Base-by-base conservation (phyloP, 1,284 basidiomycete genomes). In the Melampsora americana region DNA sequence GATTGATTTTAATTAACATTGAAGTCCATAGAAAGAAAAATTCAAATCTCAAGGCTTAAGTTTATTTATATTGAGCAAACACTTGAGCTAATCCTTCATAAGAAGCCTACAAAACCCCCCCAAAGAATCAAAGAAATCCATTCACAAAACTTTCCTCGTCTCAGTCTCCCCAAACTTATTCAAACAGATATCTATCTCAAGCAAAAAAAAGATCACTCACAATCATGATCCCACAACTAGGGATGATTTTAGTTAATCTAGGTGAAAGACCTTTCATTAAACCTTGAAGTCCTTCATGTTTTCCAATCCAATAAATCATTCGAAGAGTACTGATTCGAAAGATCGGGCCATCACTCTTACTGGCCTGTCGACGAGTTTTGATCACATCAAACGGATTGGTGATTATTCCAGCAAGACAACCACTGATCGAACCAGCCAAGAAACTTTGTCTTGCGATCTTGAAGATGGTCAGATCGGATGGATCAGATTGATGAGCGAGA, bases 211-310 rank as follows among this genome's bases (percentile, higher is more conserved):
- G 14, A 23, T 14, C 16, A 67, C 72, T 18, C 30, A 61, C 90
- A 82, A 99, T 97, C 93, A 95, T 95, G 78, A 95, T 91, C 39
- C 95, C 95, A 84, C 96, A 99, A 32, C 96, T 95, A n/a, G 96
- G 96, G 4, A 94, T 95, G 79, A 98, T 94, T 84, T 99, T 99
- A 39, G 89, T 93, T 69, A 95, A 89, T 46, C 95, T 88, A 44
- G 96, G 95, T 4, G 90, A 85, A 50, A 94, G 84, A 0, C 95
- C 95, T 53, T 91, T 89, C 83, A 92, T 96, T 50, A 98, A 84
- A 1, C 92, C 92, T 6, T 85, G 82, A 16, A 85, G 78, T 0
- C 95, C 95, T 83, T 99, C 96, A 6, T 87, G 89, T 68, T 86
- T 87, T 35, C 92, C 81, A 56, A 99, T 90, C 72, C 89, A 87